These are phyloP conservation scores for Silene coronaria DNA, from an alignment of 179 eudicot genomes.

Conservation along the genomic window DNA sequence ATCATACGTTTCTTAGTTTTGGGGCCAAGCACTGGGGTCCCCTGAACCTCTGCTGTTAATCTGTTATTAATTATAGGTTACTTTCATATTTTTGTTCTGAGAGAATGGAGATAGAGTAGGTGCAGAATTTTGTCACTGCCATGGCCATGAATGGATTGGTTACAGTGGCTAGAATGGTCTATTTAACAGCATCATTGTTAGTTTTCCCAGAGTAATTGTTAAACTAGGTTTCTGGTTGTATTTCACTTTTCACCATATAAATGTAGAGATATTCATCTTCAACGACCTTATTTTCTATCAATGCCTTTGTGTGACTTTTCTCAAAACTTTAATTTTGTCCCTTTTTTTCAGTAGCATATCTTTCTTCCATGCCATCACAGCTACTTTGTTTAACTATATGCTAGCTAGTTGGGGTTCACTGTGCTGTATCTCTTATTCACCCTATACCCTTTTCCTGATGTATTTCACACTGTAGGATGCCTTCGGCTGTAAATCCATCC, in stretches of 20 bases:
- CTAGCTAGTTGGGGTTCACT: not conserved
- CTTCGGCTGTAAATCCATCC: conserved; percentile 57
- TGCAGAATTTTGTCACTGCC: not conserved
- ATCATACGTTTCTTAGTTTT: not conserved
- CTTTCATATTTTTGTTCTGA: not conserved
- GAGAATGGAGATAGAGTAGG: not conserved
- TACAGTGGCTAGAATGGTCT: not conserved
- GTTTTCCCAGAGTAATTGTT: not conserved
- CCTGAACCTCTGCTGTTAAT: not conserved
- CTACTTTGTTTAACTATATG: not conserved
- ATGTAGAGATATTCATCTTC: not conserved
- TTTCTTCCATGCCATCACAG: not conserved
- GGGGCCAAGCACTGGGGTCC: not conserved
- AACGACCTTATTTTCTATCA: not conserved
- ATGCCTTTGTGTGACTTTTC: not conserved
- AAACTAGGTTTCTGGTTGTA: not conserved
- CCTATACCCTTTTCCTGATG: not conserved
- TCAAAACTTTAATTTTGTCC: not conserved
- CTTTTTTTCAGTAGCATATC: not conserved
- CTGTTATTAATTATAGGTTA: not conserved
- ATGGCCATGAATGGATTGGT: not conserved
- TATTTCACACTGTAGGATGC: conserved; percentile 49
- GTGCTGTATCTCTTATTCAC: conserved; percentile 6
- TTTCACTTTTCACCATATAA: not conserved
- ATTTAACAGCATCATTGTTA: not conserved